Conservation (phyloP, 2,329 filamentous ascomycete genomes). For the Alternaria gaisen region DNA sequence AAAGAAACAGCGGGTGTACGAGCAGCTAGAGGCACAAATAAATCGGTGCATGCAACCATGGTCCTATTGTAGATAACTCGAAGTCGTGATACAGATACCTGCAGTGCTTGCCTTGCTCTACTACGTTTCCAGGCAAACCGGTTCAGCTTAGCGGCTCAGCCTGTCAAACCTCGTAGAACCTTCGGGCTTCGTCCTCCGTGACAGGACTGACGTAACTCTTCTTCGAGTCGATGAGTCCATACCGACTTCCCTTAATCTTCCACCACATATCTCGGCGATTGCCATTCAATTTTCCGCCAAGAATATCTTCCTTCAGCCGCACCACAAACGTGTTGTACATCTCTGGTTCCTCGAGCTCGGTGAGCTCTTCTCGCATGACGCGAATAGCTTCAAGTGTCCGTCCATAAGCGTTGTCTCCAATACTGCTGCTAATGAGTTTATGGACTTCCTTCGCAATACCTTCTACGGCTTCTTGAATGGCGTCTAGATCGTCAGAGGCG, state of each 20-base stretch:
- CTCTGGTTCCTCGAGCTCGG: constrained; percentile 76
- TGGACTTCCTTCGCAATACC: constrained; percentile 79
- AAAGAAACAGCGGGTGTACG: not conserved
- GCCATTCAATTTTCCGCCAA: constrained; percentile 75
- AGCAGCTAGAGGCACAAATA: not conserved
- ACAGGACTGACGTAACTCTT: constrained; percentile 72
- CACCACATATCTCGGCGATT: constrained; percentile 87
- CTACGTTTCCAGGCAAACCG: not conserved
- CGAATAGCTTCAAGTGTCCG: constrained; percentile 78
- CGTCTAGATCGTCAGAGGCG: constrained; percentile 65
- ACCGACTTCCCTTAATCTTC: constrained; percentile 68
- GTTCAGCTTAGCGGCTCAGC: not conserved
- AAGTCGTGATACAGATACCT: not conserved
- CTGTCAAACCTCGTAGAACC: constrained; percentile 40
- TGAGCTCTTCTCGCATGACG: constrained; percentile 79
- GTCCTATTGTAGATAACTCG: not conserved
- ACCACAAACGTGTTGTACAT: constrained; percentile 79
- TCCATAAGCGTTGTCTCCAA: constrained; percentile 78
- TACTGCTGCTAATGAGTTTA: constrained; percentile 73
- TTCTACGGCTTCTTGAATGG: constrained; percentile 72
- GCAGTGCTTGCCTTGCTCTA: not conserved
- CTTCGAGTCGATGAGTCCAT: constrained; percentile 76
- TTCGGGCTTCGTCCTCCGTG: constrained; percentile 72
- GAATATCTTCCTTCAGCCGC: constrained; percentile 75
- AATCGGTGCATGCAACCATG: not conserved